Evolutionary conservation across 768 basidiomycete species (phyloP), one percentile per base, ranked within the genome.

Genomic region (Suillus luteus): DNA sequence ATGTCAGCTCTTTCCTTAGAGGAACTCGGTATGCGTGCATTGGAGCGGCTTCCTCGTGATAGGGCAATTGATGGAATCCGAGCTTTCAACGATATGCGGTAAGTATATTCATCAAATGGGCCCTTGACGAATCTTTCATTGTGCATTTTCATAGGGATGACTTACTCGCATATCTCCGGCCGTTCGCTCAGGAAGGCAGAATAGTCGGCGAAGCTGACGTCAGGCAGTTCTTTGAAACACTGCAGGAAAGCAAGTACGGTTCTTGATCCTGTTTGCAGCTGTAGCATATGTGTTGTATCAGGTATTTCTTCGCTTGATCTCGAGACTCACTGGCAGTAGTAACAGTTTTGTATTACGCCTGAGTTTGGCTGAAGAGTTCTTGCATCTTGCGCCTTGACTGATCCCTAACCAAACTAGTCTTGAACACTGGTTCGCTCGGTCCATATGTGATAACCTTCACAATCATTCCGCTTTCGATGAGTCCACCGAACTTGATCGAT

Each of bases 41-140:
- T 95, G 10, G 79, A 83, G 61, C 82, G 84, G 59, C 71, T 94
- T 35, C 93, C 93, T 41, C 87, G 93, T 62, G 93, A 93, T 57
- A 85, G 82, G 61, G 91, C 92, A 6, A 85, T 95, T 62, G 90
- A 95, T 68, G 90, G 93, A 1, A 93, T 94, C 27, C 85, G 86
- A 62, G 93, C 91, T 5, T 94, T 91, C 76, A 93, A 93, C 68
- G 80, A 83, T 62, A 89, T 95, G 91, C 82, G 90, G 92, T 93
- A 66, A 59, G 84, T 75, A 24, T 22, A 11, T 12, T 8, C 11
- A 52, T 59, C 43, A 38, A 24, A 24, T 62, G 31, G 31, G 35
- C 46, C 40, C 44, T 51, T 41, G 57, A 33, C 66, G 44, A 14
- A 12, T 12, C 62, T 24, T 43, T 27, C 10, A 58, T 58, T 17